Conservation (phyloP, 2,329 filamentous ascomycete genomes). For the Taxawa tesnikishii region DNA sequence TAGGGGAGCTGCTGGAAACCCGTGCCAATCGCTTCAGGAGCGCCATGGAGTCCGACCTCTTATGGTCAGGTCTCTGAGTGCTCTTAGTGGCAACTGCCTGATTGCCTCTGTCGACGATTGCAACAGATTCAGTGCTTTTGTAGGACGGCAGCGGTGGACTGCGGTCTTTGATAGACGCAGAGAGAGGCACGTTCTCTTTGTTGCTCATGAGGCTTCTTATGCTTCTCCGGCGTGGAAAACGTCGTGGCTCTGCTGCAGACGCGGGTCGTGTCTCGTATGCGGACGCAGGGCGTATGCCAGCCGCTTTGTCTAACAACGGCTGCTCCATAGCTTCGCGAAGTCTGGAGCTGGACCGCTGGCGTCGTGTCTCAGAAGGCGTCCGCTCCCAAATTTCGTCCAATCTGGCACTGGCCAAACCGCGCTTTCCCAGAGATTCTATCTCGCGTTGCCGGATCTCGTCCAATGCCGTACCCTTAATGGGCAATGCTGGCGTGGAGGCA, state of each 20-base stretch:
- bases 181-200: conserved; percentile 16
- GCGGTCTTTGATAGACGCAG: conserved; percentile 1
- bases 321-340: not conserved
- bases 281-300: not conserved
- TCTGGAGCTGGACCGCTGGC: not conserved
- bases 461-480: conserved; percentile 13
- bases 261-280: not conserved
- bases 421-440: conserved; percentile 21
- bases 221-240: not conserved
- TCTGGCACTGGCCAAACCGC: conserved; percentile 18
- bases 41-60: conserved; percentile 31
- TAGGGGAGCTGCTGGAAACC: conserved; percentile 33
- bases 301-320: not conserved
- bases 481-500: conserved; percentile 31
- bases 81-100: conserved; percentile 14
- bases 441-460: conserved; percentile 26
- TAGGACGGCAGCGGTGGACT: conserved; percentile 12
- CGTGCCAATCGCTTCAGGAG: conserved; percentile 33
- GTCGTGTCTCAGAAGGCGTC: conserved; percentile 3
- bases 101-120: conserved; percentile 16
- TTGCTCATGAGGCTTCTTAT: conserved; percentile 15
- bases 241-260: not conserved
- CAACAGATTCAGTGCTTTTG: conserved; percentile 21
- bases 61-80: conserved; percentile 17
- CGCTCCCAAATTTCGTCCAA: conserved; percentile 9